phyloP scores from a whole-genome alignment of 352 stramenopile genomes.

The Pythium scleroteichum region DNA sequence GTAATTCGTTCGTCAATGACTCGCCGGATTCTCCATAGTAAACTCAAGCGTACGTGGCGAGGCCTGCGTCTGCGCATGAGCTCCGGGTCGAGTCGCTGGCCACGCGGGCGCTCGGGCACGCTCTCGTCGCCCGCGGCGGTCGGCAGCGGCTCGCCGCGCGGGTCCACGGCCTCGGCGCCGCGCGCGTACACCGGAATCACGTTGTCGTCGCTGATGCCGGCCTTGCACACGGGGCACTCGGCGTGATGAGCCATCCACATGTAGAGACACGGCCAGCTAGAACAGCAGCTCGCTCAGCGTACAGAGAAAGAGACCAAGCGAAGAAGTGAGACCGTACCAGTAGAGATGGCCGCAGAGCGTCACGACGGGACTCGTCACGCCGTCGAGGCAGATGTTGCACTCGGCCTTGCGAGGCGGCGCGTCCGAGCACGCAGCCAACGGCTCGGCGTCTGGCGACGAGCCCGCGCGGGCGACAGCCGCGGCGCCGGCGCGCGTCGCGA shows the following conservation, averaged over 20 bases:
- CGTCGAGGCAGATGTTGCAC: conserved; percentile 91
- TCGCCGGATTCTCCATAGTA: too few species aligned
- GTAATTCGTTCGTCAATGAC: too few species aligned
- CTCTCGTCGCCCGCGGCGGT: conserved; percentile 20
- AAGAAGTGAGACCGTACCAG: conserved; percentile 48
- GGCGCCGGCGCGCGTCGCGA: conserved; percentile 5
- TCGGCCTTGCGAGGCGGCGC: conserved; percentile 34
- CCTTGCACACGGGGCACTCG: conserved; percentile 91
- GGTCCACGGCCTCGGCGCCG: conserved; percentile 69
- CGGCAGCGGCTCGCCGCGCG: conserved; percentile 33
- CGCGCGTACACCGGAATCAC: conserved; percentile 88
- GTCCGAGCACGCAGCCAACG: too few species aligned
- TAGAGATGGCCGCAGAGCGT: conserved; percentile 91
- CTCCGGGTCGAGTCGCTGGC: conserved; percentile 63
- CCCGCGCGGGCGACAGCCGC: conserved; percentile 9
- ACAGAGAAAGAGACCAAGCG: conserved; percentile 13
- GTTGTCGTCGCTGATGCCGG: conserved; percentile 87
- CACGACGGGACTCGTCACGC: conserved; percentile 83
- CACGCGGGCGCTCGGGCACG: conserved; percentile 58
- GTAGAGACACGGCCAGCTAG: conserved; percentile 86
- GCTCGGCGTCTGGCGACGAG: too few species aligned
- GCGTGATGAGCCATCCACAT: conserved; percentile 81
- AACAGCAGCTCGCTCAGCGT: not conserved
- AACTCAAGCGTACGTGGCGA: conserved; percentile 51
- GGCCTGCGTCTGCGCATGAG: conserved; percentile 52